phyloP scores from a whole-genome alignment of 208 protist genomes.

The Leishmania gerbilli region DNA sequence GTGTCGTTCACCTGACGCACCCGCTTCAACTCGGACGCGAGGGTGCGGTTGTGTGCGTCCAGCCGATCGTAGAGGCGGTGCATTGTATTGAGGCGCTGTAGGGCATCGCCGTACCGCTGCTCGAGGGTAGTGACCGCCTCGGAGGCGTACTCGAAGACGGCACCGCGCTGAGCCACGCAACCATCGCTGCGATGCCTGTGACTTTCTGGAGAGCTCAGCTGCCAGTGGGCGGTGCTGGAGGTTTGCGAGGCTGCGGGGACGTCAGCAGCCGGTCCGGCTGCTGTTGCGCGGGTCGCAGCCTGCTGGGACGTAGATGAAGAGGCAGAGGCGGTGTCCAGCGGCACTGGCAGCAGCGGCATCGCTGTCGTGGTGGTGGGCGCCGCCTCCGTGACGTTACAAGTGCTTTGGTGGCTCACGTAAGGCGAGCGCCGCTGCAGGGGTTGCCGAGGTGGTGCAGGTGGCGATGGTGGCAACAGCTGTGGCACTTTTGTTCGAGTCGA shows the following conservation, averaged over 20 bases:
- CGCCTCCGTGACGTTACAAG: background rate
- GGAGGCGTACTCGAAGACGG: slow-evolving; percentile 29
- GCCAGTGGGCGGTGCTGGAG: slow-evolving; percentile 18
- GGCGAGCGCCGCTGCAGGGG: slow-evolving; percentile 4
- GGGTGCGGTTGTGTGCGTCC: slow-evolving; percentile 21
- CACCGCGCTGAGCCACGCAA: background rate
- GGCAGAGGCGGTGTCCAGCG: background rate
- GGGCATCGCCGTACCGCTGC: slow-evolving; percentile 39
- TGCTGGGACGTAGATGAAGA: background rate
- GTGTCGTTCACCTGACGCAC: slow-evolving; percentile 18
- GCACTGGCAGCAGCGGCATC: slow-evolving; percentile 6
- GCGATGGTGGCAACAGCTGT: background rate
- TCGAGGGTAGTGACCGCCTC: slow-evolving; percentile 48
- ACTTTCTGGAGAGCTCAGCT: slow-evolving; percentile 23
- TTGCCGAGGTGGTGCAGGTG: background rate
- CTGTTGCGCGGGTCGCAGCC: too few relatives aligned
- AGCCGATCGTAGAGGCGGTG: slow-evolving; percentile 35
- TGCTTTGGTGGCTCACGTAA: background rate
- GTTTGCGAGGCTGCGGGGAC: background rate
- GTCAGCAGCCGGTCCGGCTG: background rate
- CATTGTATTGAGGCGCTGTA: slow-evolving; percentile 45
- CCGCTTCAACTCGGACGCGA: slow-evolving; percentile 20
- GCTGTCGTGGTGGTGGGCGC: background rate
- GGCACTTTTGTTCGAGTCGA: background rate
- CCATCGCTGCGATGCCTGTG: background rate